A percentile compares a stretch with the other conserved stretches of the same genome.
These are phyloP conservation scores for Trichoderma endophyticum DNA, from an alignment of 2,329 filamentous ascomycete species.

Conservation along the genomic window DNA sequence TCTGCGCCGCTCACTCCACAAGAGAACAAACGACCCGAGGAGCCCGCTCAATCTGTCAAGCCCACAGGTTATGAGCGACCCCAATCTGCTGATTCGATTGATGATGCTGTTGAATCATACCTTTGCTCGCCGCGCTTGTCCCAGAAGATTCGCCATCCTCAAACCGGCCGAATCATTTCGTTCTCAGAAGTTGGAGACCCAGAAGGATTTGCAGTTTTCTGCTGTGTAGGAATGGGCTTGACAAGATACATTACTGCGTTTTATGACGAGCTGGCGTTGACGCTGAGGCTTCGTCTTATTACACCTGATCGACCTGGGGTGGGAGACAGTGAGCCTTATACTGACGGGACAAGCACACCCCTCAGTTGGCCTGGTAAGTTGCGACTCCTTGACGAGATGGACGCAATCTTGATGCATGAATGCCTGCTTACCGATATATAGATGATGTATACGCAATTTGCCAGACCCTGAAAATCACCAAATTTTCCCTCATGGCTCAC, in stretches of 20 bases:
- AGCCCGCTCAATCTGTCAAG: constrained; percentile 25
- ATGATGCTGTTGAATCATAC: constrained; percentile 82
- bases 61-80: constrained; percentile 67
- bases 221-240: constrained; percentile 96
- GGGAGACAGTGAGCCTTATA: constrained; percentile 83
- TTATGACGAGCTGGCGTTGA: constrained; percentile 90
- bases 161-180: constrained; percentile 82
- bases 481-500: constrained; percentile 94
- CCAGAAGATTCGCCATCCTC: constrained; percentile 82
- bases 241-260: constrained; percentile 96
- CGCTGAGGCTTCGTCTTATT: constrained; percentile 83
- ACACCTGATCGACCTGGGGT: constrained; percentile 93
- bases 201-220: constrained; percentile 86
- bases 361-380: constrained; percentile 86
- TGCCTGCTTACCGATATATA: constrained; percentile 29
- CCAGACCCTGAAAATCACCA: constrained; percentile 84
- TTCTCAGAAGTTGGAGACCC: constrained; percentile 97
- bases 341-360: constrained; percentile 78
- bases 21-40: constrained; percentile 28
- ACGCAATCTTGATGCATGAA: background rate
- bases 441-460: constrained; percentile 91
- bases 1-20: constrained; percentile 48
- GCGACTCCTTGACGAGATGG: background rate
- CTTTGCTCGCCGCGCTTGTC: constrained; percentile 79
- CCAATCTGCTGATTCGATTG: constrained; percentile 78